phyloP scores from a whole-genome alignment of 2,329 filamentous ascomycete species.

The Raffaelea albimanens region DNA sequence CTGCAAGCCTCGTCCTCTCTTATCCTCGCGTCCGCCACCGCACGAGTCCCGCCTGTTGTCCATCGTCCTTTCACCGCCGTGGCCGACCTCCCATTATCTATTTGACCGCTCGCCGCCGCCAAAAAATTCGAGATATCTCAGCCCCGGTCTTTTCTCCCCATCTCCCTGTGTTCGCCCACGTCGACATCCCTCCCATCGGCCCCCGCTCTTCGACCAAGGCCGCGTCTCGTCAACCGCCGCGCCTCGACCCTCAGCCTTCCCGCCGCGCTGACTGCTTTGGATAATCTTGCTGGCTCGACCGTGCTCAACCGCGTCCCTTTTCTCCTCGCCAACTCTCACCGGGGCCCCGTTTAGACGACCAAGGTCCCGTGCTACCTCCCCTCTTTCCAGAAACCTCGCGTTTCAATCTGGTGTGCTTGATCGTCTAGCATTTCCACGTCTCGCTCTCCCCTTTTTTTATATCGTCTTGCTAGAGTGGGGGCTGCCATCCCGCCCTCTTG shows the following conservation, averaged over 20 bases:
- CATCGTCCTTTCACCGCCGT: neutral
- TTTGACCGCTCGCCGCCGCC: neutral
- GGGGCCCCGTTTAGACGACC: no score
- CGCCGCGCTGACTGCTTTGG: no score
- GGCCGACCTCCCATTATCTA: neutral
- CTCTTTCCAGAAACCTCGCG: neutral
- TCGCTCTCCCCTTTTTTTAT: no score
- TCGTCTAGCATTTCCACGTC: neutral
- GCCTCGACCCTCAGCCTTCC: no score
- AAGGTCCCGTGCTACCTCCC: no score
- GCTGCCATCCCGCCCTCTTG: constrained; percentile 4
- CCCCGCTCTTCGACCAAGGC: no score
- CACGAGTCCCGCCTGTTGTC: neutral
- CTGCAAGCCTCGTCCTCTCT: neutral
- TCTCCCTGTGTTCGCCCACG: no score
- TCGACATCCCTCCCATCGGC: no score
- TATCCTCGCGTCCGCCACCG: neutral
- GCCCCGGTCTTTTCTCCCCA: neutral
- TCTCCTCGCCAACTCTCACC: neutral
- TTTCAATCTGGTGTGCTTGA: neutral
- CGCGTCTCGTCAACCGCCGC: no score
- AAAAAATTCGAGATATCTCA: no score
- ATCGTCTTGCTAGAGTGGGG: constrained; percentile 1
- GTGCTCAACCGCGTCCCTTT: neutral
- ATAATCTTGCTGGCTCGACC: no score